A percentile compares a stretch with the other conserved stretches of the same genome.
Evolutionary conservation across 1,284 basidiomycete species (phyloP).

Genomic region (Cutaneotrichosporon mucoides): DNA sequence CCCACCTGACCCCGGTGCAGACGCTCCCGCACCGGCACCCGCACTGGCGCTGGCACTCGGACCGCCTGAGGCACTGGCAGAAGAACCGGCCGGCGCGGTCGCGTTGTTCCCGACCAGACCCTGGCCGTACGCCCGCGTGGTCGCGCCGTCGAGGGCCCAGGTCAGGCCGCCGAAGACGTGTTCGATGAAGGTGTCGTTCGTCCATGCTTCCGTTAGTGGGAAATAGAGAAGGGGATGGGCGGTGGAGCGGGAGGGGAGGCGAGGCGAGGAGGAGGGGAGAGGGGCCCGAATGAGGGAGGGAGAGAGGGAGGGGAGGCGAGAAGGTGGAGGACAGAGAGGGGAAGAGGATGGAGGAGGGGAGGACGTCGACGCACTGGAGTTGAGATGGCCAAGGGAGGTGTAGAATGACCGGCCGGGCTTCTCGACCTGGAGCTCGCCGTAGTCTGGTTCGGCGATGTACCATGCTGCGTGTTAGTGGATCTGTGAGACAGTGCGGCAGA

Average conservation of each 20-base stretch:
- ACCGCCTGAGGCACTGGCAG: no score
- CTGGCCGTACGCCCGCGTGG: conserved; percentile 42
- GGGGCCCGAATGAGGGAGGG: no score
- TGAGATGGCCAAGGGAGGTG: conserved; percentile 70
- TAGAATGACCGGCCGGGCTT: conserved; percentile 69
- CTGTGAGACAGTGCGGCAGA: no score
- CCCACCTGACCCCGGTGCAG: background rate
- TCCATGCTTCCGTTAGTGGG: conserved; percentile 28
- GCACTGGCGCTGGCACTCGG: background rate
- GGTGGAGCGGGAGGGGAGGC: no score
- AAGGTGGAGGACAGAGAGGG: no score
- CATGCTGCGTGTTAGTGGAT: conserved; percentile 50
- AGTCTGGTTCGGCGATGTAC: conserved; percentile 68
- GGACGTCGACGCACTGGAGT: conserved; percentile 51
- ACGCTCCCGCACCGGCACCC: no score
- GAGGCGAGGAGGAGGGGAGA: no score
- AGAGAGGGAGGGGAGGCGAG: no score
- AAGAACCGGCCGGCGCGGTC: background rate
- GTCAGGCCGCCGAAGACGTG: conserved; percentile 68
- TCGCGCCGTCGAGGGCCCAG: conserved; percentile 61
- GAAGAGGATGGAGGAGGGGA: no score
- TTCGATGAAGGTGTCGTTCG: conserved; percentile 61
- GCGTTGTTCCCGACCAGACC: conserved; percentile 39
- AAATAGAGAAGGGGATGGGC: no score
- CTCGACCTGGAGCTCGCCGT: conserved; percentile 48